These are phyloP conservation scores for Calonectria pteridis DNA, from an alignment of 2,329 filamentous ascomycete species.

Conservation along the genomic window DNA sequence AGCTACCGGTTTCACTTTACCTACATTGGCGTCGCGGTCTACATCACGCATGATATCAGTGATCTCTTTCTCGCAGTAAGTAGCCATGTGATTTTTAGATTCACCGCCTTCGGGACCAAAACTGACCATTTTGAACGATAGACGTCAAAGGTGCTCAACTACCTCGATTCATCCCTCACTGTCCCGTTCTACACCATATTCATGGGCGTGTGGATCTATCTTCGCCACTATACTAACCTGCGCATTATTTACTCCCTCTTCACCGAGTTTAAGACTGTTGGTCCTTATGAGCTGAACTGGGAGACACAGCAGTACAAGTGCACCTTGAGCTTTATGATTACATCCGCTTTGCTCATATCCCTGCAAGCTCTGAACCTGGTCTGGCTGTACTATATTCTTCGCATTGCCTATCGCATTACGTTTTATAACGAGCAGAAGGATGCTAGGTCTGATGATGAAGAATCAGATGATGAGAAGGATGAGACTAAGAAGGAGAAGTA, in stretches of 20 bases:
- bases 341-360: constrained; percentile 70
- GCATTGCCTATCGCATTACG: constrained; percentile 79
- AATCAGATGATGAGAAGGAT: constrained; percentile 42
- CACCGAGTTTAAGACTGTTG: constrained; percentile 79
- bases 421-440: constrained; percentile 73
- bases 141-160: constrained; percentile 90
- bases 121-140: constrained; percentile 47
- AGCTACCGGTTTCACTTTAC: constrained; percentile 97
- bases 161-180: constrained; percentile 82
- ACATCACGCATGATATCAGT: constrained; percentile 91
- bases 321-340: constrained; percentile 74
- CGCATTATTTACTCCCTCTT: constrained; percentile 80
- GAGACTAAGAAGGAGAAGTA: not conserved
- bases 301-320: constrained; percentile 82
- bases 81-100: not conserved
- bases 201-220: constrained; percentile 86
- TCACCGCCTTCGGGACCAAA: not conserved
- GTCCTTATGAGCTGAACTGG: constrained; percentile 82
- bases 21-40: constrained; percentile 91
- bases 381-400: constrained; percentile 81
- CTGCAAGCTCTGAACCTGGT: constrained; percentile 83
- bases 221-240: constrained; percentile 87
- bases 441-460: constrained; percentile 76
- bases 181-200: constrained; percentile 86
- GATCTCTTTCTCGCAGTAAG: constrained; percentile 81